Evolutionary conservation across 1,139 yeast species (phyloP), one percentile per base, ranked within the genome.

Genomic region (Meyerozyma athensensis): DNA sequence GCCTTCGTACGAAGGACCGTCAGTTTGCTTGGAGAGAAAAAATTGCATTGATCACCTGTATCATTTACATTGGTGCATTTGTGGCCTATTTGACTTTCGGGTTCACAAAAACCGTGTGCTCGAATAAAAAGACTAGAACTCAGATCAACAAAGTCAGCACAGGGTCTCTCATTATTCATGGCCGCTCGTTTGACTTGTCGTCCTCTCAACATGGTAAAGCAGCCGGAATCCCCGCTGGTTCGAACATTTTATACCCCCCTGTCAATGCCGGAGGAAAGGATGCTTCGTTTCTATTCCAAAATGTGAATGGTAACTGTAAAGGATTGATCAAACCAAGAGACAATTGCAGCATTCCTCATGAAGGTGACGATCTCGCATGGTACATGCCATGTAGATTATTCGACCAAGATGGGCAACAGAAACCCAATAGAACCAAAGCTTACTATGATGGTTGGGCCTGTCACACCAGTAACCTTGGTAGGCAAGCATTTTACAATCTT

Each of bases 1-100:
- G 97, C 4, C 74, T 90, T 73, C 74, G 74, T 30, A 81, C 86
- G 20, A 78, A 79, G 49, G 89, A 81, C 36, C 77, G 96, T 45
- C 97, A 87, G 58, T 78, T 80, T 68, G 97, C 97, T 0, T 92
- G 98, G 98, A 75, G 97, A 56, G 98, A 92, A 58, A 92, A 92
- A 57, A 83, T 90, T 33, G 97, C 86, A 2, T 71, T 92, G 39
- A 71, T 92, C 38, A 73, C 94, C 2, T 72, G 89, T 43, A 87
- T 92, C 51, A 49, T 83, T 21, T 77, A 76, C 49, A 64, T 85
- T 40, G 97, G 94, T 36, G 78, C 87, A 0, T 63, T 85, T 45
- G 86, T 90, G 33, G 96, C 95, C 1, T 92, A 72, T 56, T 67
- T 90, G 46, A 87, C 96, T 2, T 90, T 90, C 62, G 98, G 97